These are phyloP conservation scores for Plasmodium gonderi DNA, from an alignment of 169 alveolate genomes.

Conservation along the genomic window DNA sequence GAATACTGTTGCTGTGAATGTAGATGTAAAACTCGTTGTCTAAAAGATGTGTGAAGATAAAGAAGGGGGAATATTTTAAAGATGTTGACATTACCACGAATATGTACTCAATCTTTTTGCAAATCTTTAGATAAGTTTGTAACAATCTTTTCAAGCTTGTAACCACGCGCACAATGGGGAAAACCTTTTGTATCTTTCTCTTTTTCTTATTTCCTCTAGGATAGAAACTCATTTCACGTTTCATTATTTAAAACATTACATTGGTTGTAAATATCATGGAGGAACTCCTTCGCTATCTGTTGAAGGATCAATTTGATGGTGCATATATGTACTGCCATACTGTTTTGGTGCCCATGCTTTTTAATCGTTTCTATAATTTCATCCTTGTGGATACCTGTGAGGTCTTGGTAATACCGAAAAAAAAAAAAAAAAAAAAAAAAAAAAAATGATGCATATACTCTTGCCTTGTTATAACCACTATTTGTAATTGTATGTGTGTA, in stretches of 20 bases:
- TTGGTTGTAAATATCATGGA: slow-evolving; percentile 26
- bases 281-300: slow-evolving; percentile 58
- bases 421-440: background rate
- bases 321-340: slow-evolving; percentile 51
- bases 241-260: background rate
- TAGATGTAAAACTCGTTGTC: slow-evolving; percentile 65
- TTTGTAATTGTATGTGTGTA: background rate
- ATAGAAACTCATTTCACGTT: background rate
- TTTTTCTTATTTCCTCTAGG: background rate
- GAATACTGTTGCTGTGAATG: slow-evolving; percentile 48
- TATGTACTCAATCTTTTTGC: too few relatives aligned
- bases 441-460: background rate
- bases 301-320: slow-evolving; percentile 42
- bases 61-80: background rate
- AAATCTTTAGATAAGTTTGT: too few relatives aligned
- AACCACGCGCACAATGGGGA: background rate
- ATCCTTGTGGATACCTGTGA: slow-evolving; percentile 13
- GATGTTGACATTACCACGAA: too few relatives aligned
- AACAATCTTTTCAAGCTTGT: too few relatives aligned
- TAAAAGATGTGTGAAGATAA: background rate
- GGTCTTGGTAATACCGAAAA: background rate
- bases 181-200: background rate
- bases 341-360: slow-evolving; percentile 51
- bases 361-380: slow-evolving; percentile 40
- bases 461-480: too few relatives aligned